Conservation (phyloP, 2,329 filamentous ascomycete genomes). For the Alternaria sp. region DNA sequence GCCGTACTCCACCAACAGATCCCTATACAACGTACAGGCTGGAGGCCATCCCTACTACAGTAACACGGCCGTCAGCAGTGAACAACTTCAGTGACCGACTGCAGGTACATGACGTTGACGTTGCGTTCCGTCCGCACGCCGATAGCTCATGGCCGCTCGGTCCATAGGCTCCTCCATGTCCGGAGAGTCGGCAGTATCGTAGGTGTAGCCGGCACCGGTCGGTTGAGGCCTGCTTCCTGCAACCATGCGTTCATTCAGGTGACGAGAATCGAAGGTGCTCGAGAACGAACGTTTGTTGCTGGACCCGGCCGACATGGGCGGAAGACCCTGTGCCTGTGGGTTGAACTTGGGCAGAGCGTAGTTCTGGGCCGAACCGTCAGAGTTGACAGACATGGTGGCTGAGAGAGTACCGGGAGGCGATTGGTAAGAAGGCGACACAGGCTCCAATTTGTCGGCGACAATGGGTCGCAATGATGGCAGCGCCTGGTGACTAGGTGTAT, state of each 20-base stretch:
- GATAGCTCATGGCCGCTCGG: slow-evolving; percentile 55
- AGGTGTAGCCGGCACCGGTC: slow-evolving; percentile 39
- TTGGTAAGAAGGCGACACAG: slow-evolving; percentile 55
- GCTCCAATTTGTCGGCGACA: slow-evolving; percentile 50
- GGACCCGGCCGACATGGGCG: slow-evolving; percentile 36
- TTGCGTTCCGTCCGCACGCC: slow-evolving; percentile 56
- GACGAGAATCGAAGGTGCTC: slow-evolving; percentile 55
- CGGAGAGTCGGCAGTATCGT: slow-evolving; percentile 46
- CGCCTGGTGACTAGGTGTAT: slow-evolving; percentile 45
- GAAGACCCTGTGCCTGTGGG: slow-evolving; percentile 36
- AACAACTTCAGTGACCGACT: slow-evolving; percentile 33
- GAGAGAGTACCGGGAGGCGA: slow-evolving; percentile 46
- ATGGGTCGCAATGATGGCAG: slow-evolving; percentile 54
- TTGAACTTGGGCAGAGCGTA: slow-evolving; percentile 42
- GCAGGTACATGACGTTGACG: slow-evolving; percentile 49
- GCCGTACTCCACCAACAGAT: slow-evolving; percentile 23
- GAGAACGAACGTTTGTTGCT: slow-evolving; percentile 58
- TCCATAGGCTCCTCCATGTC: slow-evolving; percentile 54
- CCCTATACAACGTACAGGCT: slow-evolving; percentile 3
- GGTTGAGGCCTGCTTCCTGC: slow-evolving; percentile 55
- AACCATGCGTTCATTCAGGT: slow-evolving; percentile 55
- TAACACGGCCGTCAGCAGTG: slow-evolving; percentile 16
- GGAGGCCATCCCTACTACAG: slow-evolving; percentile 1
- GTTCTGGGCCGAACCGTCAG: slow-evolving; percentile 36
- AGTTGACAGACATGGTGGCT: slow-evolving; percentile 45